Evolutionary conservation across 192 early-diverging fungal genomes (phyloP), one percentile per base, ranked within the genome.

Genomic region (Linnemannia schmuckeri): DNA sequence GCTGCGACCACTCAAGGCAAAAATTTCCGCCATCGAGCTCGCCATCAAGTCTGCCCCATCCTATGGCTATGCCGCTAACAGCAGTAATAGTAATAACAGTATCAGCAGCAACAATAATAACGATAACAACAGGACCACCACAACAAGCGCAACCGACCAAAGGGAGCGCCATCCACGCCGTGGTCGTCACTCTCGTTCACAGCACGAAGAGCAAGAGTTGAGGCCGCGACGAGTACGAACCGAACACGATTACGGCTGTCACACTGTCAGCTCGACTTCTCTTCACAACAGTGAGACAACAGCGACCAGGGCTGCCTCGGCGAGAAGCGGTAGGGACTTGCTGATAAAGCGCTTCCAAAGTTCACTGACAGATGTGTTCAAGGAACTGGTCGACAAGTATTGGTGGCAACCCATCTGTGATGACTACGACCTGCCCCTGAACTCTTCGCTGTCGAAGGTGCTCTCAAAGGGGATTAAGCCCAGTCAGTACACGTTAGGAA

Each of bases 331-430:
- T 1, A 72, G 41, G 10, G 80, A 81, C 6, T 30, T 68, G 10
- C 79, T 87, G 22, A 52, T 87, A 33, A 73, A 54, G 38, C 78
- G 79, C 13, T 87, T 81, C 46, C 79, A 54, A 1, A 30, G 54
- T 7, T 78, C 85, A 27, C 76, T 87, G 10, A 52, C 30, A 6
- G 72, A 78, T 18, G 74, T 49, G 9, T 87, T 78, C 52, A 80
- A 74, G 68, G 85, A 87, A 7, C 47, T 75, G 1, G 35, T 87
- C 47, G 79, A 87, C 18, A 87, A 87, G 47, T 42, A 78, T 40
- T 87, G 85, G 85, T 87, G 85, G 85, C 85, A 74, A 2, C 85
- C 85, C 3, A 78, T 81, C 13, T 87, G 85, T 35, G 85, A 87
- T 22, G 70, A 87, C 72, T 68, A 87, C 27, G 72, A 75, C 35